Base-by-base conservation (phyloP, 345 rosid genomes). In the Aquilaria sinensis region DNA sequence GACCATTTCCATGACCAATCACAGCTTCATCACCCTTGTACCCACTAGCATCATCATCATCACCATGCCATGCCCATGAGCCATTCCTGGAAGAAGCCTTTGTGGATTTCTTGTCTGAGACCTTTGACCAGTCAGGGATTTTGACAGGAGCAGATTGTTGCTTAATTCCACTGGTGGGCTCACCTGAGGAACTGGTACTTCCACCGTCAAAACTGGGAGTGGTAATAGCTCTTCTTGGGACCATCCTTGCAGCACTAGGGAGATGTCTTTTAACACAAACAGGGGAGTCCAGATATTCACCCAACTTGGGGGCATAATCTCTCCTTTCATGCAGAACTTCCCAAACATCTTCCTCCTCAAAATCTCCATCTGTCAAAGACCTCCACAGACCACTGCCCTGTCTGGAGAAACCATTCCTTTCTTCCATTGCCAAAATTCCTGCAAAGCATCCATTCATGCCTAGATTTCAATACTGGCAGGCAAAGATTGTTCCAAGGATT, bases 141-240 rank as follows among this genome's bases (percentile, higher is more conserved):
- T 83, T 83, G 56, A 89, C 77, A 12, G 93, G 97, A 10, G 89
- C 87, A 43, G 97, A 84, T 64, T 78, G 81, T 67, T 75, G 85
- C 73, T 61, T 29, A 30, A 67, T 41, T 69, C 68, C 64, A 63
- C 70, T 65, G 54, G 52, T 65, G 54, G 52, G 37, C 49, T 71
- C 77, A 51, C 66, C 73, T 5, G 65, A 43, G 16, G 74, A 63
- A 54, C 60, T 55, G 47, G 72, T 63, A 53, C 62, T 58, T 59
- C 56, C 50, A 29, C 58, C 16, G 43, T 61, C 6, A 11, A 74
- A 12, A n/a, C 63, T 56, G 53, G 32, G 12, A 49, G 50, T 51
- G 11, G 31, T 14, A 23, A 30, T 41, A 55, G 60, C 37, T 31
- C 67, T 15, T 67, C 67, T 58, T 12, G 87, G 88, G 47, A 87